Evolutionary conservation across 768 basidiomycete genomes (phyloP).

Genomic region (Tricholoma hemisulphureum): DNA sequence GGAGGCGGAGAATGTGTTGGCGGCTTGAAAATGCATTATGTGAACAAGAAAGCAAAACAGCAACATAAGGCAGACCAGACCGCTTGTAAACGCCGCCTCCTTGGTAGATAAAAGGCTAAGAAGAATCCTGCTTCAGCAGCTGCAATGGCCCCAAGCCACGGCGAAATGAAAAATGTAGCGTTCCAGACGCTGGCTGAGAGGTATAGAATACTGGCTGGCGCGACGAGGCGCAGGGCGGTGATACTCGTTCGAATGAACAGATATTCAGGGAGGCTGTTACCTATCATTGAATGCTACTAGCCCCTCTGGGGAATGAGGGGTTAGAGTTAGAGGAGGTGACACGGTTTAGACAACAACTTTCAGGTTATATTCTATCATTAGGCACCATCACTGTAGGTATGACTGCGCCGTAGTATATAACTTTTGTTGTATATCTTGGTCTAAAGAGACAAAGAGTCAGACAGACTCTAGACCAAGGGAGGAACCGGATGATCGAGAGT

Average conservation of each 20-base stretch:
- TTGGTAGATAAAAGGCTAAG: slow-evolving; percentile 46
- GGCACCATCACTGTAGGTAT: too few relatives aligned
- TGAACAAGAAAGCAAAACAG: neutral
- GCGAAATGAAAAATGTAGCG: slow-evolving; percentile 25
- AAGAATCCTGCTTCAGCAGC: slow-evolving; percentile 49
- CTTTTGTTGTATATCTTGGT: too few relatives aligned
- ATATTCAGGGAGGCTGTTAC: slow-evolving; percentile 49
- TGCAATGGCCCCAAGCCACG: slow-evolving; percentile 34
- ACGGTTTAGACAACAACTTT: too few relatives aligned
- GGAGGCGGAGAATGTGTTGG: slow-evolving; percentile 34
- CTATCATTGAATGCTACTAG: too few relatives aligned
- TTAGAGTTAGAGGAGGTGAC: too few relatives aligned
- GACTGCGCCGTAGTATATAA: too few relatives aligned
- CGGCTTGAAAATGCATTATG: slow-evolving; percentile 23
- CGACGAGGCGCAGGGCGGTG: slow-evolving; percentile 43
- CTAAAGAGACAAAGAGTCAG: too few relatives aligned
- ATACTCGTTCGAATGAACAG: slow-evolving; percentile 51
- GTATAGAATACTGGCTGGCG: slow-evolving; percentile 47
- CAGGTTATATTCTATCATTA: too few relatives aligned
- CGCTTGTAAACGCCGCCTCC: slow-evolving; percentile 45
- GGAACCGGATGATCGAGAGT: too few relatives aligned
- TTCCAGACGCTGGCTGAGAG: slow-evolving; percentile 26
- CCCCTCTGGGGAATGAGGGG: too few relatives aligned
- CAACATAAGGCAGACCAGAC: slow-evolving; percentile 40
- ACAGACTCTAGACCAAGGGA: too few relatives aligned